Evolutionary conservation across 106 monocot species (phyloP).

Genomic region (Ottelia alismoides): DNA sequence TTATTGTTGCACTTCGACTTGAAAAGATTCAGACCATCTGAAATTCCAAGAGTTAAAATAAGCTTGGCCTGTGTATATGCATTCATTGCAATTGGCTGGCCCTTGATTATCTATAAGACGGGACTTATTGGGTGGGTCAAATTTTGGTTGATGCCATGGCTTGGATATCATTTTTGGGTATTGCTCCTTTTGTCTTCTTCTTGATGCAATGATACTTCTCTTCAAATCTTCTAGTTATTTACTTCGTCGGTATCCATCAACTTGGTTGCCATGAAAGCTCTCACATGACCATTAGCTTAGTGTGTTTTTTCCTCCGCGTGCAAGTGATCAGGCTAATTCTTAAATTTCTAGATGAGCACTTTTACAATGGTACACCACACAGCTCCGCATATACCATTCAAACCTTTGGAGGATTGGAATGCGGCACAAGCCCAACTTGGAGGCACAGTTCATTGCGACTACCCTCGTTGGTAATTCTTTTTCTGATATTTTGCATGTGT

Average conservation of each 20-base stretch:
- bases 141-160: conserved; percentile 94
- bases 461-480: conserved; percentile 90
- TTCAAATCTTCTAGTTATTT: too few species aligned
- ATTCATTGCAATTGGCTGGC: conserved; percentile 88
- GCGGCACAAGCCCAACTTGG: conserved; percentile 80
- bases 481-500: too few species aligned
- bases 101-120: conserved; percentile 58
- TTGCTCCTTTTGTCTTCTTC: not conserved
- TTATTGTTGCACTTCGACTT: conserved; percentile 72
- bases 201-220: too few species aligned
- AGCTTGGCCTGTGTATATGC: conserved; percentile 92
- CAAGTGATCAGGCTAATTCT: not conserved
- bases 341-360: conserved; percentile 80
- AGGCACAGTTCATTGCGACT: conserved; percentile 87
- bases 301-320: not conserved
- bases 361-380: conserved; percentile 99
- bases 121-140: conserved; percentile 91
- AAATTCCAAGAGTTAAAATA: conserved; percentile 77
- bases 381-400: conserved; percentile 97
- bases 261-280: not conserved
- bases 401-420: conserved; percentile 75
- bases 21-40: conserved; percentile 82
- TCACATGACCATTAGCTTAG: not conserved
- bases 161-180: conserved; percentile 97
- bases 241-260: too few species aligned